Base-by-base conservation (phyloP, 257 asterid genomes). In the Agastache rugosa region DNA sequence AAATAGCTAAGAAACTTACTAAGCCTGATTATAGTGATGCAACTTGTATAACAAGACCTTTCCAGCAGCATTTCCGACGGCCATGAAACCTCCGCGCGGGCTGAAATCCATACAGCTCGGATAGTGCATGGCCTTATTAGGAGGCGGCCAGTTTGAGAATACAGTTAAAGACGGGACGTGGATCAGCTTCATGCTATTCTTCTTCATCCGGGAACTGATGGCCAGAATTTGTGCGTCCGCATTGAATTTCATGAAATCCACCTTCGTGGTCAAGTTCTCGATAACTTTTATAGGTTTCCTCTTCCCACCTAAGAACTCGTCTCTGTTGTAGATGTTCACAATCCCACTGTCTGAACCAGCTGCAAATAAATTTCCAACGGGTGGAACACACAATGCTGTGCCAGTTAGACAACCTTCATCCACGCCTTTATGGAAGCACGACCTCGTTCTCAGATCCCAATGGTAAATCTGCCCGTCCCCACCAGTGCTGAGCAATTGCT, bases 321-420 rank as follows among this genome's bases (percentile, higher is more conserved):
- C 92, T 22, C 81, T 62, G 27, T 89, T 81, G 75, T 94, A 94
- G 34, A 94, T 56, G 72, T 94, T 94, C 78, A 92, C 98, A 64
- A 89, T 80, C 76, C 99, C 99, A 54, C 87, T 87, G 69, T 85
- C 96, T 19, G 98, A 89, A 77, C 98, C 99, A 31, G 99, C 93
- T n/a, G 99, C 98, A 79, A 94, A 94, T 56, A 92, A 72, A 69
- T 87, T 80, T 14, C 98, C 97, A 20, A 58, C 50, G 0, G 93
- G 90, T 0, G 99, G 81, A 54, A 91, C 78, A 71, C 91, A 83
- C 41, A 92, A 91, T 41, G 97, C 67, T 2, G 98, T 84, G 31
- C 96, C 93, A 8, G 71, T 95, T 67, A 90, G 71, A 79, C 98
- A 95, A n/a, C 98, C 99, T 62, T 95, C 98, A 59, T 95, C 99